Conservation (phyloP, 1,284 basidiomycete species). For the Schizophyllum amplum region DNA sequence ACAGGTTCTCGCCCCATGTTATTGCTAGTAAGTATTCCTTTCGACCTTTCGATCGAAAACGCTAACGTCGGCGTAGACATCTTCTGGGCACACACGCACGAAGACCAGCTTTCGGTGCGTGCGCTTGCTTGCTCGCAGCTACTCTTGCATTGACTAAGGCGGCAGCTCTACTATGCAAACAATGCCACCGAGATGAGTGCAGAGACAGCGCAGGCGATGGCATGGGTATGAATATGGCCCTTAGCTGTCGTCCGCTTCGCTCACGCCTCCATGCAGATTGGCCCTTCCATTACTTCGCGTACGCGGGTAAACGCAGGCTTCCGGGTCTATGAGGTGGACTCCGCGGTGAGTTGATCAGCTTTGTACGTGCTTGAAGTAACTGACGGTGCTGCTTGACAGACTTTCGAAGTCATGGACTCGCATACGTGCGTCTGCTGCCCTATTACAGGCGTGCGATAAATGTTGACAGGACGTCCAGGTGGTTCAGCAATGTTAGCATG, state of each 20-base stretch:
- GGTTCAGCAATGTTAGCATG: constrained; percentile 52
- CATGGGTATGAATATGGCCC: constrained; percentile 39
- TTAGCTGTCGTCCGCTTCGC: neutral
- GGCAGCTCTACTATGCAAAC: constrained; percentile 66
- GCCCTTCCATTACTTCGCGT: constrained; percentile 65
- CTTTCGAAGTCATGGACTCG: constrained; percentile 67
- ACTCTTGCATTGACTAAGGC: neutral
- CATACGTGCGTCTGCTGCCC: constrained; percentile 46
- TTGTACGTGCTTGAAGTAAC: neutral
- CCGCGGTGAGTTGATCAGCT: constrained; percentile 45
- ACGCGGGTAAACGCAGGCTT: constrained; percentile 76
- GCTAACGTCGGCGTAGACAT: constrained; percentile 35
- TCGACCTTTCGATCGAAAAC: constrained; percentile 1
- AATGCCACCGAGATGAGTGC: constrained; percentile 58
- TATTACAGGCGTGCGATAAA: constrained; percentile 4
- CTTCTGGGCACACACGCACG: constrained; percentile 79
- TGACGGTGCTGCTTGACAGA: constrained; percentile 29
- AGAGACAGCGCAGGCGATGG: constrained; percentile 45
- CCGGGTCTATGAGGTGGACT: constrained; percentile 74
- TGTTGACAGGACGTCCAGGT: constrained; percentile 30
- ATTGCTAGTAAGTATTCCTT: constrained; percentile 52
- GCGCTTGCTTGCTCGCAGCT: too few relatives aligned
- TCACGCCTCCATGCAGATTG: constrained; percentile 30
- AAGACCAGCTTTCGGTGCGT: constrained; percentile 68
- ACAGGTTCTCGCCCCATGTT: constrained; percentile 73